These are phyloP conservation scores for Podospora pseudoanserina DNA, from an alignment of 495 filamentous ascomycete genomes.

Conservation along the genomic window DNA sequence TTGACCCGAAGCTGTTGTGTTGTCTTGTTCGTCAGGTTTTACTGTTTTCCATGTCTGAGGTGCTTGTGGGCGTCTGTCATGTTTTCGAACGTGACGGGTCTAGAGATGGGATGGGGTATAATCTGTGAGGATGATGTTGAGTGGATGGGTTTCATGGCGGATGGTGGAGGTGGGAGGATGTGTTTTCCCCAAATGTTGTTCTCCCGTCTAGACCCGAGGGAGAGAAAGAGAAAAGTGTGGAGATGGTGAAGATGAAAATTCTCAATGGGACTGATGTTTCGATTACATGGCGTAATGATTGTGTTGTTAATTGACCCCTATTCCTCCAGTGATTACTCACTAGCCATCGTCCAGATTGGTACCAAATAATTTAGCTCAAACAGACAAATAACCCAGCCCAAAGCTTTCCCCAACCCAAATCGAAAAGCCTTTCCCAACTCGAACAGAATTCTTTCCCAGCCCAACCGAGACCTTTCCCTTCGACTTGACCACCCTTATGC, in stretches of 20 bases:
- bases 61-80: neutral
- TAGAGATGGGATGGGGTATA: neutral
- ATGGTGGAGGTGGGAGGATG: neutral
- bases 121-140: neutral
- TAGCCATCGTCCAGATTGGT: no score
- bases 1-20: neutral
- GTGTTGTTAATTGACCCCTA: neutral
- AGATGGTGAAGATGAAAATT: neutral
- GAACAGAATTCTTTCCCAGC: no score
- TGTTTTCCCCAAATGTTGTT: neutral
- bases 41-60: neutral
- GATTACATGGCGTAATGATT: neutral
- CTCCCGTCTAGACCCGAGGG: neutral
- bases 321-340: no score
- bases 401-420: no score
- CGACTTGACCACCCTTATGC: no score
- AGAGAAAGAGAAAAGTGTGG: neutral
- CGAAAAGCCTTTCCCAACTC: no score
- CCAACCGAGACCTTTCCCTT: neutral
- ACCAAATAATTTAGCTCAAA: no score
- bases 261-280: constrained; percentile 2
- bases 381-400: no score
- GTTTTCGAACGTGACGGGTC: neutral
- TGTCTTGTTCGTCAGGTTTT: neutral
- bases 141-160: neutral